These are phyloP conservation scores for Mycena sanguinolenta DNA, from an alignment of 768 basidiomycete genomes.

Conservation along the genomic window DNA sequence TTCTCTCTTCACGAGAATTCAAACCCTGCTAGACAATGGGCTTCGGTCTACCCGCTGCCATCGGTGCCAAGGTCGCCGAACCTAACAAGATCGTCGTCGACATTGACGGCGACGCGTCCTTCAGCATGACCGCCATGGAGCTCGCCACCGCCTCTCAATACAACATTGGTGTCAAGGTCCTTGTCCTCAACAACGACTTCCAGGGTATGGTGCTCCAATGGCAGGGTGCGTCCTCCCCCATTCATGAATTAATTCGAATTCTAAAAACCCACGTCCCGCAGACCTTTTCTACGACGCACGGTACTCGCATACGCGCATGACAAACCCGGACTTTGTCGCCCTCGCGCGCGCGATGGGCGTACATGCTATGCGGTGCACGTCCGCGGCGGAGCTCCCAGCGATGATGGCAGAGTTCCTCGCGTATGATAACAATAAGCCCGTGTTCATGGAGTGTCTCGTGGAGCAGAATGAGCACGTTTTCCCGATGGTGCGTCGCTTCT, in stretches of 20 bases:
- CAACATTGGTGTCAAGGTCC: conserved; percentile 94
- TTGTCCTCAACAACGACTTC: conserved; percentile 96
- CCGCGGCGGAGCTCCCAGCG: conserved; percentile 81
- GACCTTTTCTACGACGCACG: conserved; percentile 97
- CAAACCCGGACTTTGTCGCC: conserved; percentile 93
- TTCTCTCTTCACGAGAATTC: conserved; percentile 6
- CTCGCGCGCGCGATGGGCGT: conserved; percentile 94
- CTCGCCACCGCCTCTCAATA: conserved; percentile 93
- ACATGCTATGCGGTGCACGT: conserved; percentile 86
- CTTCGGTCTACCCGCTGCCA: conserved; percentile 93
- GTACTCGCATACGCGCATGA: conserved; percentile 98
- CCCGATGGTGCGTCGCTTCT: conserved; percentile 84
- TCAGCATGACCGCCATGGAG: conserved; percentile 99
- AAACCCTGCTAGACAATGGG: conserved; percentile 87
- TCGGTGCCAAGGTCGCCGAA: conserved; percentile 97
- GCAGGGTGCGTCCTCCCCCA: conserved; percentile 76
- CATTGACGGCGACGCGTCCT: conserved; percentile 97
- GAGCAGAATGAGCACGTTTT: conserved; percentile 89
- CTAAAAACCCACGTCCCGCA: conserved; percentile 21
- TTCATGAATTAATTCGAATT: background rate
- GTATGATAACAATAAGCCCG: conserved; percentile 88
- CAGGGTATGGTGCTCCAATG: conserved; percentile 99
- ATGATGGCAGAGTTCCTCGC: conserved; percentile 99
- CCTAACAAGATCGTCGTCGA: conserved; percentile 95
- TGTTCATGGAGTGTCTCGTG: conserved; percentile 92